Evolutionary conservation across 2,329 filamentous ascomycete genomes (phyloP), one percentile per base, ranked within the genome.

Genomic region (Drechslerella stenobrocha): DNA sequence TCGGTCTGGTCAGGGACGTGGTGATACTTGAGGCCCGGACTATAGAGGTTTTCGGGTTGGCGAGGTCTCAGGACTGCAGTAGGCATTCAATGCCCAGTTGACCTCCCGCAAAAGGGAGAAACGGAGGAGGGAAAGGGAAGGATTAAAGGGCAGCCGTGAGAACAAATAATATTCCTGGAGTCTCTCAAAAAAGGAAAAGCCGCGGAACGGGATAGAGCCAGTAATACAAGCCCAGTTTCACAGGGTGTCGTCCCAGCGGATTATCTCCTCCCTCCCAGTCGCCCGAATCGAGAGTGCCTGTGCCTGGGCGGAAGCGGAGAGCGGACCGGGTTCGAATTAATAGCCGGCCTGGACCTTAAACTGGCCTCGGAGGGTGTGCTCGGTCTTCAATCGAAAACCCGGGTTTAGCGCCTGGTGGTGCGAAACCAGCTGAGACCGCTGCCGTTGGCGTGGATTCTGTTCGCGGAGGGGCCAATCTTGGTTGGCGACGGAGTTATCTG

Each of bases 281-380:
- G 37, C 56, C 53, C 61, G 52, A 65, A 46, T 57, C 52, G 45
- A 56, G 59, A 51, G 52, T 66, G 52, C 53, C 50, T 44, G 34
- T 24, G 55, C 50, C 55, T 67, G 55, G 59, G 63, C 63, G 63
- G 63, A 67, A 67, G 63, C 63, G 63, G 63, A 67, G 63, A 67
- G 55, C 63, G 63, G 63, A 60, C 63, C 63, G 63, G 61, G 61
- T 52, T 66, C 57, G 40, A 66, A 66, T 59, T 66, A 66, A 66
- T 59, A 66, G 58, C 61, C 61, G 61, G 61, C 42, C 53, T 53
- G 30, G 60, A 11, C 35, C 35, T 40, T 59, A 47, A 44, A 28
- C 42, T 47, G 32, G 48, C 13, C 15, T n/a, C 37, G 2, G 15
- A 42, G 7, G 37, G 37, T 42, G 37, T 20, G 37, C 37, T 42